Conservation (phyloP, 2,329 filamentous ascomycete genomes). For the Tolypocladium paradoxum region DNA sequence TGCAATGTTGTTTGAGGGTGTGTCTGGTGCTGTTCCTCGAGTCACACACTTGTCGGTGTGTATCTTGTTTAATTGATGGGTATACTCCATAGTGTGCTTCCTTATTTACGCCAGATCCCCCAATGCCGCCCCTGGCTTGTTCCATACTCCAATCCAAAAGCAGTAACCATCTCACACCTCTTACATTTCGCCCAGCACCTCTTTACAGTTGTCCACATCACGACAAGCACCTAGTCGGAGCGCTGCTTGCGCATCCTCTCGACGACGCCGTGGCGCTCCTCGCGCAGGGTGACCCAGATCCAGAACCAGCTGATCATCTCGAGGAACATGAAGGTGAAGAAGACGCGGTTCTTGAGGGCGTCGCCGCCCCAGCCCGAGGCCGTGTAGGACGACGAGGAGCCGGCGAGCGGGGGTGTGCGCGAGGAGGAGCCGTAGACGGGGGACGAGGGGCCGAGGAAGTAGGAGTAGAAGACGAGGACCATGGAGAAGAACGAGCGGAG, state of each 20-base stretch:
- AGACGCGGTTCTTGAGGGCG: slow-evolving; percentile 68
- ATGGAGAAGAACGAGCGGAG: slow-evolving; percentile 57
- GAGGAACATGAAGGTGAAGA: slow-evolving; percentile 77
- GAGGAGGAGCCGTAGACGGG: slow-evolving; percentile 30
- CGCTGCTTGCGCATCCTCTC: slow-evolving; percentile 20
- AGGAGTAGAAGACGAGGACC: slow-evolving; percentile 51
- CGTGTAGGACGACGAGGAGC: slow-evolving; percentile 21
- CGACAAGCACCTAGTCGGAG: neutral
- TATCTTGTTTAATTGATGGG: neutral
- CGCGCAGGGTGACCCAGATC: slow-evolving; percentile 61
- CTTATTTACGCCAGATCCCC: neutral
- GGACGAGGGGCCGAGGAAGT: slow-evolving; percentile 44
- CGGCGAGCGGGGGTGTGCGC: slow-evolving; percentile 11
- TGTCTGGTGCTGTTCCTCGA: neutral
- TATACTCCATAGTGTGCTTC: neutral
- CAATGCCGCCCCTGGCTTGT: neutral
- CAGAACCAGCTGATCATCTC: slow-evolving; percentile 84
- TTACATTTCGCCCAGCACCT: neutral
- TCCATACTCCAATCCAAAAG: neutral
- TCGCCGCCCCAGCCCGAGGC: slow-evolving; percentile 45
- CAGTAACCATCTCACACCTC: neutral
- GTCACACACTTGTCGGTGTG: neutral
- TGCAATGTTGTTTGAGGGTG: neutral
- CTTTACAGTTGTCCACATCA: neutral
- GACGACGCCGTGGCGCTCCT: slow-evolving; percentile 43